Evolutionary conservation across 306 rosid species (phyloP).

Genomic region (Malus asiatica): DNA sequence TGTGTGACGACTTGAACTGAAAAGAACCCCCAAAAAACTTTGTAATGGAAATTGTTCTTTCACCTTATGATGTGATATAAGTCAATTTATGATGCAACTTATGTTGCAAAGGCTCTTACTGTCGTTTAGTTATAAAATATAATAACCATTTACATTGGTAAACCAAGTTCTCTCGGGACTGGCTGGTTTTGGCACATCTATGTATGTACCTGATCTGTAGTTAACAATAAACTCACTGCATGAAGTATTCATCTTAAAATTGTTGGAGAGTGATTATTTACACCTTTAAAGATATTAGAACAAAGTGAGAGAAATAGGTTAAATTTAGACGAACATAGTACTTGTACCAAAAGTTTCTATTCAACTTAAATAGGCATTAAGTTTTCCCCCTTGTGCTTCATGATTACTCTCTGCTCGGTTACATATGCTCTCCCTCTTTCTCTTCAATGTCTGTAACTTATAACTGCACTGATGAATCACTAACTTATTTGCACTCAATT

Average conservation of each 20-base stretch:
- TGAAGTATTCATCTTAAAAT: background rate
- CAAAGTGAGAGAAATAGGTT: background rate
- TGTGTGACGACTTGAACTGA: constrained; percentile 4
- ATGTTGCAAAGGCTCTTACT: no score
- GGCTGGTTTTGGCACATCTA: background rate
- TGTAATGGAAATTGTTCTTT: background rate
- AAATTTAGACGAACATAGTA: background rate
- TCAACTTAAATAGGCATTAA: background rate
- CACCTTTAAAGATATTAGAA: background rate
- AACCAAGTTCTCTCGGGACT: background rate
- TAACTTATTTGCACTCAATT: constrained; percentile 8
- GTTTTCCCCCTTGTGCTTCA: background rate
- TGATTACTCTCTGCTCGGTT: constrained; percentile 7
- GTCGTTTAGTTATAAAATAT: no score
- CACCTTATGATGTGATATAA: background rate
- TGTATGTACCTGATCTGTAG: no score
- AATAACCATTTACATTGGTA: background rate
- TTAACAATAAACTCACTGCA: no score
- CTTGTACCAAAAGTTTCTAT: background rate
- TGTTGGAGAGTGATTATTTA: background rate
- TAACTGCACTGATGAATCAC: background rate
- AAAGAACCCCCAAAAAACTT: background rate
- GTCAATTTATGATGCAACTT: background rate
- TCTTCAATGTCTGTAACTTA: background rate
- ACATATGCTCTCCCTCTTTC: background rate